Conservation (phyloP, 2,329 filamentous ascomycete genomes). For the Alternaria viburni region DNA sequence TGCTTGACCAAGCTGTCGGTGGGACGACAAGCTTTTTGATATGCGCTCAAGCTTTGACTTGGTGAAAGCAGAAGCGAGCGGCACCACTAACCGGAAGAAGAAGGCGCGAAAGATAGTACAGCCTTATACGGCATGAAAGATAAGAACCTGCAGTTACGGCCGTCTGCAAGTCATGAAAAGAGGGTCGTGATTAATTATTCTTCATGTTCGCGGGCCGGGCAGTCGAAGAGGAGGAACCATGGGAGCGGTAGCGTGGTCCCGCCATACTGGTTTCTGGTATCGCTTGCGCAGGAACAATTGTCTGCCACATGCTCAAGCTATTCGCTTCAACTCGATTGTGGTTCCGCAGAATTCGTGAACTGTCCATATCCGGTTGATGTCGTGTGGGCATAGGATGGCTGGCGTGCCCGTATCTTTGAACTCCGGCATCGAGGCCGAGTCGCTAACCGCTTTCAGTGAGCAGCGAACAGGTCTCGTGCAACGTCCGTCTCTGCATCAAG, state of each 20-base stretch:
- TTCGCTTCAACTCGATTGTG: background rate
- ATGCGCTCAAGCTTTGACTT: background rate
- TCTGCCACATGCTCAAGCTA: background rate
- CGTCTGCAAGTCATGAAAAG: background rate
- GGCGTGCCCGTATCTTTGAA: background rate
- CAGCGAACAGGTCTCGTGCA: background rate
- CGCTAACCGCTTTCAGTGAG: background rate
- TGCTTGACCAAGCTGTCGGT: background rate
- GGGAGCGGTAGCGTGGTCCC: background rate
- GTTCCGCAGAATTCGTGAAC: background rate
- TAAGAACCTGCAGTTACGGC: background rate
- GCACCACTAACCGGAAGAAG: constrained; percentile 1
- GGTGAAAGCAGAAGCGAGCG: background rate
- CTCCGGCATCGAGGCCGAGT: background rate
- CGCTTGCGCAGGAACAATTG: background rate
- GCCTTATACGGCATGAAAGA: background rate
- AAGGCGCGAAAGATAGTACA: constrained; percentile 1
- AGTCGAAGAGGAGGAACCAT: background rate
- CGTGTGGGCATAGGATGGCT: background rate
- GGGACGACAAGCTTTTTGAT: constrained; percentile 5
- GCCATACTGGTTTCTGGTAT: background rate
- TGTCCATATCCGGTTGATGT: background rate
- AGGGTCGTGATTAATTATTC: background rate
- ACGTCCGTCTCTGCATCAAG: background rate
- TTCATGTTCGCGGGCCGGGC: background rate